phyloP scores from a whole-genome alignment of 192 early-diverging fungal species.

The Coemansia reversa region DNA sequence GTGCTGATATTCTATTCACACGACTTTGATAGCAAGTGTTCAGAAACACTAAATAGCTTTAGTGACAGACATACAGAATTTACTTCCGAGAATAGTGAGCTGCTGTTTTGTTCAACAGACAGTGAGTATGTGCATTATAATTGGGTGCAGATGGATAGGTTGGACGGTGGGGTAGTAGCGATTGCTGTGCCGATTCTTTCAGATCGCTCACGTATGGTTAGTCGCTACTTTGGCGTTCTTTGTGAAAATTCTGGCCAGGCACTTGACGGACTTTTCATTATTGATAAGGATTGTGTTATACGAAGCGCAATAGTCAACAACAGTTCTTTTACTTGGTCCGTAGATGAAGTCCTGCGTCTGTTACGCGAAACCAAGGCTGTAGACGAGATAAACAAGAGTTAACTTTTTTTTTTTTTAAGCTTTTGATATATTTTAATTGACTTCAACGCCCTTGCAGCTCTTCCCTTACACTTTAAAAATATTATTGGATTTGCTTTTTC shows the following conservation, averaged over 20 bases:
- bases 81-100: constrained; percentile 61
- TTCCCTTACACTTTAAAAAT: neutral
- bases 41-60: constrained; percentile 80
- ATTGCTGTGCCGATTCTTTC: constrained; percentile 79
- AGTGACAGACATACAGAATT: constrained; percentile 73
- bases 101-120: constrained; percentile 66
- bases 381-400: constrained; percentile 54
- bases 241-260: constrained; percentile 67
- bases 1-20: constrained; percentile 83
- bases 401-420: too few relatives aligned
- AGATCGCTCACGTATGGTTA: constrained; percentile 68
- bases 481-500: neutral
- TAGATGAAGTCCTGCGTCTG: constrained; percentile 77
- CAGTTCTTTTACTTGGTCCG: constrained; percentile 71
- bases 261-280: constrained; percentile 78
- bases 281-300: constrained; percentile 72
- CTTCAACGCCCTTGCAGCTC: too few relatives aligned
- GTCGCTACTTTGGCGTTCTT: constrained; percentile 75
- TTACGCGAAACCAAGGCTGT: constrained; percentile 80
- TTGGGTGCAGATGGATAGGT: constrained; percentile 70
- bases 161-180: constrained; percentile 77
- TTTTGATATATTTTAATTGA: too few relatives aligned
- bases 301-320: constrained; percentile 80
- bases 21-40: constrained; percentile 79
- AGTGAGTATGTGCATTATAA: constrained; percentile 77